A percentile compares a stretch with the other conserved stretches of the same genome.
These are phyloP conservation scores for Cucumis sativus DNA, from an alignment of 306 rosid genomes.

Conservation along the genomic window DNA sequence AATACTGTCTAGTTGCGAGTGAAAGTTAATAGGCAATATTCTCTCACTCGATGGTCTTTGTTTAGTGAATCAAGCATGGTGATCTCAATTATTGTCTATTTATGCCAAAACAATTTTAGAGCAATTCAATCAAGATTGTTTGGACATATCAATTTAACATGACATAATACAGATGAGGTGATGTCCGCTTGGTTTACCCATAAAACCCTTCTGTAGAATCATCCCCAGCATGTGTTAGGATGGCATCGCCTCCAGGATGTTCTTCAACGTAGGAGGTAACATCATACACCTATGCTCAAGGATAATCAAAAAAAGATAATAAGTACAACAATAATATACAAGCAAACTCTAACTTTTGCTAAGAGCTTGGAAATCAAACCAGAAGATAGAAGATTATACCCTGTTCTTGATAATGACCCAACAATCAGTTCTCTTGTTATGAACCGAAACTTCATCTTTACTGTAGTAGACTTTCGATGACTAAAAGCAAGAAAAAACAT, in stretches of 20 bases:
- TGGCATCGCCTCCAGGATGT: conserved; percentile 99
- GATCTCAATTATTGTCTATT: neutral
- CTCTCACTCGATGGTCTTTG: neutral
- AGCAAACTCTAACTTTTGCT: neutral
- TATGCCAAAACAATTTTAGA: neutral
- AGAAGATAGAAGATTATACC: conserved; percentile 25
- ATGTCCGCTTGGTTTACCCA: conserved; percentile 27
- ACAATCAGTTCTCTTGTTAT: conserved; percentile 76
- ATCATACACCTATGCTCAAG: conserved; percentile 51
- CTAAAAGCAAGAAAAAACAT: conserved; percentile 28
- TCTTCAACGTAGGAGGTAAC: conserved; percentile 88
- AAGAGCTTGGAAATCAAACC: neutral
- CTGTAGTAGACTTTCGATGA: conserved; percentile 40
- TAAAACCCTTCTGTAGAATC: conserved; percentile 80
- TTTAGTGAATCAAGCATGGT: neutral
- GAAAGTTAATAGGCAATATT: neutral
- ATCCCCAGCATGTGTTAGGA: conserved; percentile 79
- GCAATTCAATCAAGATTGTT: neutral
- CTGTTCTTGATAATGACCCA: conserved; percentile 88
- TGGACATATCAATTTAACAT: neutral
- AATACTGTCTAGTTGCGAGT: neutral
- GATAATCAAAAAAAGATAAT: neutral
- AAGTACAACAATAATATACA: conserved; percentile 3
- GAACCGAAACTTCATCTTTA: conserved; percentile 53
- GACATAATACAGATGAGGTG: neutral